Conservation (phyloP, 2,329 filamentous ascomycete genomes). For the Venturia carpophila region DNA sequence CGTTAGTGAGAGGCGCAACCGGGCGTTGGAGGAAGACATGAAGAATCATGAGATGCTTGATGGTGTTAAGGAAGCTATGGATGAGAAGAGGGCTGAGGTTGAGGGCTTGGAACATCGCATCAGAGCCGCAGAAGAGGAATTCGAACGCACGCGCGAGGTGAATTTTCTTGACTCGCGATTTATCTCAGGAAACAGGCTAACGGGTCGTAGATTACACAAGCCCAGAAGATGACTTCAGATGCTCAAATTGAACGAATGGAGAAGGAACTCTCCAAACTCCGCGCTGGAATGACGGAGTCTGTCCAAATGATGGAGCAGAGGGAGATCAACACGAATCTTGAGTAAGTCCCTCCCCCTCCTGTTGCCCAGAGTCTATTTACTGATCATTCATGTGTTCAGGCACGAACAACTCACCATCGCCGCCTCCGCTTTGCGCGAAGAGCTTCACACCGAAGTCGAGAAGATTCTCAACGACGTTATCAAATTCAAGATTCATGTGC, state of each 20-base stretch:
- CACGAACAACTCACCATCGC: conserved; percentile 87
- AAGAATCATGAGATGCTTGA: conserved; percentile 91
- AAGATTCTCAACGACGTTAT: conserved; percentile 94
- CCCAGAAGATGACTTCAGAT: conserved; percentile 81
- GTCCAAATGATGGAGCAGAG: conserved; percentile 89
- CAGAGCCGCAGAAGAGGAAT: conserved; percentile 82
- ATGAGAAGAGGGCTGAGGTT: conserved; percentile 88
- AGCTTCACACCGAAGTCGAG: conserved; percentile 95
- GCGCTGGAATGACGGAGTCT: conserved; percentile 71
- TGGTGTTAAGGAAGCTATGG: conserved; percentile 91
- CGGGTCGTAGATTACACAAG: conserved; percentile 52
- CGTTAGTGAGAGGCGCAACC: conserved; percentile 78
- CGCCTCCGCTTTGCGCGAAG: conserved; percentile 79
- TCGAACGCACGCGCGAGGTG: conserved; percentile 84
- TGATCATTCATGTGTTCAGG: conserved; percentile 36
- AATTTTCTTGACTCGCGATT: conserved; percentile 9
- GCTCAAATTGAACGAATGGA: conserved; percentile 98
- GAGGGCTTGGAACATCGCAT: conserved; percentile 85
- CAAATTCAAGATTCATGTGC: conserved; percentile 96
- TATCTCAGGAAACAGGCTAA: conserved; percentile 11
- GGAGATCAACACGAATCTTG: conserved; percentile 94
- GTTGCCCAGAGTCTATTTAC: background rate
- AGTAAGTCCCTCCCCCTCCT: conserved; percentile 50
- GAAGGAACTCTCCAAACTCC: conserved; percentile 93
- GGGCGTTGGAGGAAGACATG: conserved; percentile 81